phyloP scores from a whole-genome alignment of 257 asterid species.

The Solanum pennellii region DNA sequence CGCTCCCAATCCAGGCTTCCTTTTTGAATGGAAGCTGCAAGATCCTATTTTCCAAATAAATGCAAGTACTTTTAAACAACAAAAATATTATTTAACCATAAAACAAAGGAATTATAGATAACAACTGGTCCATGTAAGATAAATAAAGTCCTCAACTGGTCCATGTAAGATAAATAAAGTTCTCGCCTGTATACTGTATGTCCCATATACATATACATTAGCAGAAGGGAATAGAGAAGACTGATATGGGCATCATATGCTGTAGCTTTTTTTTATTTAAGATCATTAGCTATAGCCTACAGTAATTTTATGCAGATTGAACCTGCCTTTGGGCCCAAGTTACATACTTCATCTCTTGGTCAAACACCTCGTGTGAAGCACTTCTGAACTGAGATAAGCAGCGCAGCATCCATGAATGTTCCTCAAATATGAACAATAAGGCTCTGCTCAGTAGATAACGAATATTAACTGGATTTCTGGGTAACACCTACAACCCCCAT shows the following conservation, averaged over 20 bases:
- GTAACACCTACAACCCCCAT: background rate
- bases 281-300: background rate
- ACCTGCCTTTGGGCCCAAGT: background rate
- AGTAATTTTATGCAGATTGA: background rate
- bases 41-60: constrained; percentile 48
- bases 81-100: background rate
- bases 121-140: background rate
- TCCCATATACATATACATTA: background rate
- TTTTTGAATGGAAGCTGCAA: constrained; percentile 86
- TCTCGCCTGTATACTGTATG: background rate
- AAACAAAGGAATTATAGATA: background rate
- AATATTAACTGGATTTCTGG: background rate
- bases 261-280: background rate
- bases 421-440: background rate
- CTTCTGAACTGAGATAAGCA: background rate
- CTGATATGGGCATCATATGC: background rate
- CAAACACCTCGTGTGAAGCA: background rate
- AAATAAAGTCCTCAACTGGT: background rate
- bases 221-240: background rate
- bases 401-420: background rate
- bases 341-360: background rate
- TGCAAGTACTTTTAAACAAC: background rate
- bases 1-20: constrained; percentile 99
- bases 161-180: background rate
- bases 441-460: background rate